Percentiles rank a stretch among this genome's conserved stretches.
Evolutionary conservation across 164 flowering plant species (phyloP).

Genomic region (Euptelea pleiosperma): DNA sequence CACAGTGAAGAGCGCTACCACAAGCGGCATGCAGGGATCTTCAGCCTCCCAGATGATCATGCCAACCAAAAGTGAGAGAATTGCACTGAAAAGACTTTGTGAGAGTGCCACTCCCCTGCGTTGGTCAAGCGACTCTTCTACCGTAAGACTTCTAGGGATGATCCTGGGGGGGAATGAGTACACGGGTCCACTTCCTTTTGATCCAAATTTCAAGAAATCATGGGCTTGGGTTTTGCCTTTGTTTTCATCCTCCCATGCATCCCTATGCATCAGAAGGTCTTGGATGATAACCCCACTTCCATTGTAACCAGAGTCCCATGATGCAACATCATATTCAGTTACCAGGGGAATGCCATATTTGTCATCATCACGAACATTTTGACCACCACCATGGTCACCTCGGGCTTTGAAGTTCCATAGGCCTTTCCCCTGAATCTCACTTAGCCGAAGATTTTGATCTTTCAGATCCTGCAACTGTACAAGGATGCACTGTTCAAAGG

Average conservation of each 20-base stretch:
- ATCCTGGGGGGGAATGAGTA: slow-evolving; percentile 14
- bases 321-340: slow-evolving; percentile 19
- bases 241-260: slow-evolving; percentile 24
- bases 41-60: slow-evolving; percentile 65
- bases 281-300: slow-evolving; percentile 22
- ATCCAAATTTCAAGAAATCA: slow-evolving; percentile 10
- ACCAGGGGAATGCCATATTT: slow-evolving; percentile 11
- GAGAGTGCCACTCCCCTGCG: slow-evolving; percentile 44
- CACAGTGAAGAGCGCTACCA: slow-evolving; percentile 67
- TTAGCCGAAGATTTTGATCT: slow-evolving; percentile 42
- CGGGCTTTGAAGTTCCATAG: slow-evolving; percentile 20
- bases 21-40: slow-evolving; percentile 75
- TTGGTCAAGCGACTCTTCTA: slow-evolving; percentile 23
- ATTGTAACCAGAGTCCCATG: slow-evolving; percentile 24
- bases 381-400: slow-evolving; percentile 7
- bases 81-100: slow-evolving; percentile 58
- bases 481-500: not conserved
- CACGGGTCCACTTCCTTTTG: slow-evolving; percentile 13
- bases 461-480: slow-evolving; percentile 47
- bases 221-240: slow-evolving; percentile 9
- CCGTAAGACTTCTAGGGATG: slow-evolving; percentile 6
- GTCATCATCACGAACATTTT: slow-evolving; percentile 11
- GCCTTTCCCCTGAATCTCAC: slow-evolving; percentile 36
- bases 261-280: slow-evolving; percentile 26
- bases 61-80: slow-evolving; percentile 67